Conservation (phyloP, 768 basidiomycete species). For the Plicaturopsis crispa region DNA sequence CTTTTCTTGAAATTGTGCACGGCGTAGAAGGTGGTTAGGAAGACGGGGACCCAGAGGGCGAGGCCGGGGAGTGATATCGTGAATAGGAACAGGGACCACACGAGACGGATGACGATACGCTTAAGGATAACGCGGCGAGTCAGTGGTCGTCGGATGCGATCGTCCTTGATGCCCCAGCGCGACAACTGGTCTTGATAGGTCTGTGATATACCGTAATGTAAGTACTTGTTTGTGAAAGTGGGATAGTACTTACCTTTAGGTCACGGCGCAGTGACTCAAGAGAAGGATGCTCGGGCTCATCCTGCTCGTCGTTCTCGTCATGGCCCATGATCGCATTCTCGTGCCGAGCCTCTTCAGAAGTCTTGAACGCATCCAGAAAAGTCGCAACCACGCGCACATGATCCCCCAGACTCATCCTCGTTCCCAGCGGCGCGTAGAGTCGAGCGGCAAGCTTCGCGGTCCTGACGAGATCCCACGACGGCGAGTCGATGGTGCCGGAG, state of each 20-base stretch:
- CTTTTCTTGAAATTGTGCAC: slow-evolving; percentile 74
- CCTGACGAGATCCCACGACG: slow-evolving; percentile 75
- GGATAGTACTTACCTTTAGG: slow-evolving; percentile 42
- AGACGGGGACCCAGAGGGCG: slow-evolving; percentile 77
- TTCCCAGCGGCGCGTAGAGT: slow-evolving; percentile 86
- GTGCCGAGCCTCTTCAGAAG: slow-evolving; percentile 21
- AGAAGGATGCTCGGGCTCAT: slow-evolving; percentile 16
- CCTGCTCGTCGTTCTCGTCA: slow-evolving; percentile 14
- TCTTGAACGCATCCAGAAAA: slow-evolving; percentile 74
- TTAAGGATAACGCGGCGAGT: slow-evolving; percentile 44
- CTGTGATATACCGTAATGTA: slow-evolving; percentile 25
- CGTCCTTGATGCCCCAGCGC: slow-evolving; percentile 72
- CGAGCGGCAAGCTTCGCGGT: slow-evolving; percentile 70
- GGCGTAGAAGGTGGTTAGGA: slow-evolving; percentile 59
- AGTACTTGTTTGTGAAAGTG: neutral
- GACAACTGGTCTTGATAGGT: slow-evolving; percentile 68
- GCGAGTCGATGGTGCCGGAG: slow-evolving; percentile 75
- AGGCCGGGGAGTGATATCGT: slow-evolving; percentile 69
- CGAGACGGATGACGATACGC: slow-evolving; percentile 57
- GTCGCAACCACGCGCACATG: slow-evolving; percentile 68
- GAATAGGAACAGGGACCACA: slow-evolving; percentile 57
- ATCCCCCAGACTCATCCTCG: slow-evolving; percentile 77
- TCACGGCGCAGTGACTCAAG: slow-evolving; percentile 36
- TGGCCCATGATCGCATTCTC: slow-evolving; percentile 12
- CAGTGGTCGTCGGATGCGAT: slow-evolving; percentile 68